Conservation (phyloP, 2,329 filamentous ascomycete species). For the Pseudofabraea citricarpa region DNA sequence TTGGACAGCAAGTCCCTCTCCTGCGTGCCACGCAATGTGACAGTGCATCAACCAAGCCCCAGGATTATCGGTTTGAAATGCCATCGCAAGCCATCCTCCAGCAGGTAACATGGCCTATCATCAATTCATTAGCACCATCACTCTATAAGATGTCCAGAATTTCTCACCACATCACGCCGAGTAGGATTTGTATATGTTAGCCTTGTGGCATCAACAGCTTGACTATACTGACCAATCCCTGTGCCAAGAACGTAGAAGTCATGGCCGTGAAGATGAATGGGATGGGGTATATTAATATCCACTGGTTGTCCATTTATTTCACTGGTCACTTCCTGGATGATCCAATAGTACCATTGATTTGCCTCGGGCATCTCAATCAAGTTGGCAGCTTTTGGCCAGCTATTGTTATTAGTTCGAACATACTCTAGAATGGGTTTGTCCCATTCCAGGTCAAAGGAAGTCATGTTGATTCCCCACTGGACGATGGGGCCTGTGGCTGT, state of each 20-base stretch:
- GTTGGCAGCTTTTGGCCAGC: conserved; percentile 10
- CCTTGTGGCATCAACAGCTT: conserved; percentile 22
- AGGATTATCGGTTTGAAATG: conserved; percentile 10
- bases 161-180: conserved; percentile 43
- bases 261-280: conserved; percentile 43
- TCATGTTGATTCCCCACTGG: conserved; percentile 9
- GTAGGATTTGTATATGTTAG: conserved; percentile 34
- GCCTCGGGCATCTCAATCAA: conserved; percentile 10
- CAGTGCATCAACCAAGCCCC: conserved; percentile 19
- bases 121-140: neutral
- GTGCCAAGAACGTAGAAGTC: conserved; percentile 39
- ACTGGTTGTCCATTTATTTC: neutral
- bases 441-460: conserved; percentile 34
- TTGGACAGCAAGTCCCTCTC: conserved; percentile 44
- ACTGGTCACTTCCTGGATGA: conserved; percentile 37
- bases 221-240: conserved; percentile 38
- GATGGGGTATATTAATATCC: conserved; percentile 28
- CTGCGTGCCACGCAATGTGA: conserved; percentile 42
- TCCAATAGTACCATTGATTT: conserved; percentile 32
- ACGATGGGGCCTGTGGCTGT: neutral
- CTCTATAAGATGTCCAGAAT: conserved; percentile 31
- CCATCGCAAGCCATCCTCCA: conserved; percentile 9
- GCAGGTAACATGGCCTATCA: neutral
- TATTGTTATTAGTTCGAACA: conserved; percentile 18
- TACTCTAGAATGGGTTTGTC: conserved; percentile 35